Evolutionary conservation across 2,329 filamentous ascomycete genomes (phyloP).

Genomic region (Cytospora piceicola): DNA sequence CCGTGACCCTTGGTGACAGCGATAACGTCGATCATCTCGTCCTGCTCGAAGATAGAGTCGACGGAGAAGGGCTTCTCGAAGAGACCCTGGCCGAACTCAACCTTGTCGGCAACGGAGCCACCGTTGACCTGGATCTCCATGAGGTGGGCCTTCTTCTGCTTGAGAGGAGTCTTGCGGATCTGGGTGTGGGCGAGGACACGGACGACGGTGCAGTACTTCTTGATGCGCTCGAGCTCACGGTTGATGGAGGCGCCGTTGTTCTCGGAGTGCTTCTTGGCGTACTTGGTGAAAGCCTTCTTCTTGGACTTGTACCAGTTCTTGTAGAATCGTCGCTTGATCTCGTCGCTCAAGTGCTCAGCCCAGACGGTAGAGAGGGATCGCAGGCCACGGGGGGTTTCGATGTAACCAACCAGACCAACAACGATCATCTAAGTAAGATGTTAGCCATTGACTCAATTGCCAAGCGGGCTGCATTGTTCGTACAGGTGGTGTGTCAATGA

Average conservation of each 20-base stretch:
- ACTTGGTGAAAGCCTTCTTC: constrained; percentile 99
- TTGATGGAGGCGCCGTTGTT: constrained; percentile 86
- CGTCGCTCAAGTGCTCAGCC: constrained; percentile 98
- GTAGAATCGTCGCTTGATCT: constrained; percentile 99
- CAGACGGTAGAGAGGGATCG: constrained; percentile 99
- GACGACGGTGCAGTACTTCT: constrained; percentile 99
- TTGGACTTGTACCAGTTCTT: constrained; percentile 99
- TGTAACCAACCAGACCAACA: constrained; percentile 99
- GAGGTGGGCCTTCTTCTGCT: constrained; percentile 99
- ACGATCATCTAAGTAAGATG: constrained; percentile 89
- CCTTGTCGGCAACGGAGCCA: constrained; percentile 94
- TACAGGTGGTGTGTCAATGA: constrained; percentile 96
- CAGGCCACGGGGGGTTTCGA: constrained; percentile 99
- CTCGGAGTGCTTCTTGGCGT: constrained; percentile 99
- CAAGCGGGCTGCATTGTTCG: constrained; percentile 82
- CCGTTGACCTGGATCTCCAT: constrained; percentile 99
- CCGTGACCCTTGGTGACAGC: constrained; percentile 99
- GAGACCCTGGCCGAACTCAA: constrained; percentile 89
- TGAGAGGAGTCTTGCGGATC: constrained; percentile 98
- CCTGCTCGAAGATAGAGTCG: constrained; percentile 95
- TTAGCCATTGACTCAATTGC: constrained; percentile 73
- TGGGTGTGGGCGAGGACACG: constrained; percentile 99
- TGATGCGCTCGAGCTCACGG: constrained; percentile 98
- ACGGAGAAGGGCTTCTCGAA: constrained; percentile 99
- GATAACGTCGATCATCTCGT: constrained; percentile 99